Conservation (phyloP, 371 early-diverging fungal species). For the Apophysomyces ossiformis region DNA sequence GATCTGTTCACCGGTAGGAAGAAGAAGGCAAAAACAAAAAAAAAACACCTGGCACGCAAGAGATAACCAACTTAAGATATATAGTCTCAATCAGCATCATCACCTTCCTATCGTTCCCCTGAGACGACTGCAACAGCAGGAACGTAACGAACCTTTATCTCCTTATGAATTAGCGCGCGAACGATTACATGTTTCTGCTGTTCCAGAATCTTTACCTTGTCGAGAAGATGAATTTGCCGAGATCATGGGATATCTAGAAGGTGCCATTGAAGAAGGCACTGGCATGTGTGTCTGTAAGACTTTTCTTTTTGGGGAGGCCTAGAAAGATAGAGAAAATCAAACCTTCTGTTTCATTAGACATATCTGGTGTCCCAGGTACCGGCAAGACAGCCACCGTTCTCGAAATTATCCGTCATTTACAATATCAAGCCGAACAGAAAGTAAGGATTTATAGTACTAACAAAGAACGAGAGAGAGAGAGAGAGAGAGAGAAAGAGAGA, state of each 20-base stretch:
- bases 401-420: constrained; percentile 81
- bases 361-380: constrained; percentile 98
- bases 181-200: constrained; percentile 85
- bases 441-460: constrained; percentile 33
- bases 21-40: not conserved
- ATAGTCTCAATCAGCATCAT: constrained; percentile 16
- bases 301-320: not conserved
- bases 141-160: constrained; percentile 22
- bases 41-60: too few relatives aligned
- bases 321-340: not conserved
- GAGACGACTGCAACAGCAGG: constrained; percentile 18
- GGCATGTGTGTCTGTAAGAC: constrained; percentile 85
- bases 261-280: constrained; percentile 75
- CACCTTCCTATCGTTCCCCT: constrained; percentile 14
- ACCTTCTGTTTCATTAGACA: constrained; percentile 45
- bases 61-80: not conserved
- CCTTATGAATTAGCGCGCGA: constrained; percentile 73
- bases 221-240: constrained; percentile 88
- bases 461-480: not conserved
- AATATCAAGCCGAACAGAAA: constrained; percentile 68
- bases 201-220: constrained; percentile 90
- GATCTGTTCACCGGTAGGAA: constrained; percentile 6
- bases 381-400: constrained; percentile 98
- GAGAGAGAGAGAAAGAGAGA: not conserved
- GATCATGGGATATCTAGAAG: constrained; percentile 72